Evolutionary conservation across 2,329 filamentous ascomycete genomes (phyloP).

Genomic region (Chrysosphaeria jannelii): DNA sequence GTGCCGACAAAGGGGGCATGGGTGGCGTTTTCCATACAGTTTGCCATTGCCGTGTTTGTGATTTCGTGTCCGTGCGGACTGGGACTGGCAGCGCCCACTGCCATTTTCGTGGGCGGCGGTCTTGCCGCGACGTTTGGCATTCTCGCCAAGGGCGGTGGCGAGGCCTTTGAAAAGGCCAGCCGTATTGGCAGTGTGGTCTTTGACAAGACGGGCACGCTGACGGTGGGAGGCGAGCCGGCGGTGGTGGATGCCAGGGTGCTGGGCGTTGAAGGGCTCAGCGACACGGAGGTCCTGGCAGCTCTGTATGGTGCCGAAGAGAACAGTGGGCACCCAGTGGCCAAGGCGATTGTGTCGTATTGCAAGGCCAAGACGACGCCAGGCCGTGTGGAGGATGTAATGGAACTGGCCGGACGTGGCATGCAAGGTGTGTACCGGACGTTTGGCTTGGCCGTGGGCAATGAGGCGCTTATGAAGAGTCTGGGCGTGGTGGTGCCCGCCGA

Average conservation of each 20-base stretch:
- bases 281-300: constrained; percentile 15
- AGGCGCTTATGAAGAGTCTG: constrained; percentile 28
- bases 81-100: constrained; percentile 60
- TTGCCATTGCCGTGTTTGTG: constrained; percentile 65
- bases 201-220: constrained; percentile 70
- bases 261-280: constrained; percentile 6
- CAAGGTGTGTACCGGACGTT: constrained; percentile 20
- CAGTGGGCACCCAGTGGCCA: constrained; percentile 47
- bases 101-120: constrained; percentile 56
- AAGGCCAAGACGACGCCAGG: constrained; percentile 10
- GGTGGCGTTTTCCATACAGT: constrained; percentile 46
- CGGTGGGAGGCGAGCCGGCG: constrained; percentile 37
- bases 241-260: constrained; percentile 25
- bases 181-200: constrained; percentile 53
- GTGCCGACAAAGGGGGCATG: constrained; percentile 24
- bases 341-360: constrained; percentile 36
- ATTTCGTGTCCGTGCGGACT: constrained; percentile 66
- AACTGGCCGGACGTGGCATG: constrained; percentile 42
- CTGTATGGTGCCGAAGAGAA: constrained; percentile 34
- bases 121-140: constrained; percentile 55
- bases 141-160: constrained; percentile 55
- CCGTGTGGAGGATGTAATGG: constrained; percentile 16
- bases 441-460: constrained; percentile 40
- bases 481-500: constrained; percentile 11
- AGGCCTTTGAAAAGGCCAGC: constrained; percentile 64